These are phyloP conservation scores for Xylogone sp. DNA, from an alignment of 2,329 filamentous ascomycete species.

Conservation along the genomic window DNA sequence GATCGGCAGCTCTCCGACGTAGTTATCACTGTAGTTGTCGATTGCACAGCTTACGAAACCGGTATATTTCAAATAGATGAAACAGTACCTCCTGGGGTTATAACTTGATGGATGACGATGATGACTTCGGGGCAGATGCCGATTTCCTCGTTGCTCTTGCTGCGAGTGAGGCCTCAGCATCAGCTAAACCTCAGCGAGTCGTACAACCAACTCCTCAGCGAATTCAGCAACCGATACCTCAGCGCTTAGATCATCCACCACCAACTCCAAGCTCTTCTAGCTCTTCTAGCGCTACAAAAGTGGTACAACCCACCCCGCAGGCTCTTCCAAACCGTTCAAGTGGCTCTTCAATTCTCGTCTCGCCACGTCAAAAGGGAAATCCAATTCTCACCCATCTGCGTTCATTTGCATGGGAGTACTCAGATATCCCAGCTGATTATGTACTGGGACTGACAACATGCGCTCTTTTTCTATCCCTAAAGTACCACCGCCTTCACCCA, in stretches of 20 bases:
- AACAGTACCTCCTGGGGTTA: too few species aligned
- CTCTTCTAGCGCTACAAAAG: conserved; percentile 41
- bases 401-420: conserved; percentile 90
- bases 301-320: conserved; percentile 87
- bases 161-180: conserved; percentile 33
- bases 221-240: conserved; percentile 46
- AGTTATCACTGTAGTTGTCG: background rate
- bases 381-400: conserved; percentile 82
- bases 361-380: conserved; percentile 90
- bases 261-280: conserved; percentile 25
- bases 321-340: conserved; percentile 62
- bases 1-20: background rate
- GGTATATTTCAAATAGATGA: too few species aligned
- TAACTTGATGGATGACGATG: conserved; percentile 41
- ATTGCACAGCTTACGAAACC: background rate
- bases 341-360: conserved; percentile 82
- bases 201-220: conserved; percentile 34
- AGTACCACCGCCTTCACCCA: conserved; percentile 94
- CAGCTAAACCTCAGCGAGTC: conserved; percentile 14
- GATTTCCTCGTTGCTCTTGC: conserved; percentile 54
- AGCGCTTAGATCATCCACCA: conserved; percentile 51
- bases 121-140: conserved; percentile 52
- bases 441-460: conserved; percentile 84
- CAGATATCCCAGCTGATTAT: conserved; percentile 94
- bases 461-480: conserved; percentile 87